Base-by-base conservation (phyloP, 441 rosid genomes). In the Croton setiger region DNA sequence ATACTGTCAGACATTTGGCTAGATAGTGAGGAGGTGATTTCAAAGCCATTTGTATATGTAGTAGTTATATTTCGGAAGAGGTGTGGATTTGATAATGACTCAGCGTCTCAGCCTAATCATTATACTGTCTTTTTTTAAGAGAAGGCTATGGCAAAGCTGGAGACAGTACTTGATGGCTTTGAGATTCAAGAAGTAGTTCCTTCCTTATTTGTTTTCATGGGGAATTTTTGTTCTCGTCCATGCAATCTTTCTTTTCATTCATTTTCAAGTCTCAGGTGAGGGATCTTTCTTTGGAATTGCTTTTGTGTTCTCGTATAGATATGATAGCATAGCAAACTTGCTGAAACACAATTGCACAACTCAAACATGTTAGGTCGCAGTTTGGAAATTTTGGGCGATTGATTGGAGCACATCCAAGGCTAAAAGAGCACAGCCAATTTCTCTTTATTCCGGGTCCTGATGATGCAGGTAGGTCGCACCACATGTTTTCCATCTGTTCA, bases 151-250 rank as follows among this genome's bases (percentile, higher is more conserved):
- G 80, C 69, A 75, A 93, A 89, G 95, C 81, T 93, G 81, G 86
- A 81, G 84, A 80, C 68, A 9, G 88, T 93, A 72, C 86, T 93
- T 35, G 58, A 82, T 69, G 96, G 97, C 69, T 93, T 83, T 83
- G 96, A 87, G 84, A 75, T 69, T 63, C 89, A 81, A 77, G 92
- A 87, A 80, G 87, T 86, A 56, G 92, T 89, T 75, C 98, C 97
- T 65, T 89, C 97, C 52, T 85, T 93, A 60, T 92, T 95, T 82
- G 96, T 95, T 64, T 90, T 95, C 73, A 89, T 95, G 98, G 98
- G 98, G 44, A 87, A 90, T 54, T 90, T 92, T 70, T 89, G 88
- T 75, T 92, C 95, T 64, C 87, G 31, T 73, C 93, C 97, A 21
- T 95, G 92, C 79, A 90, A 88, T 75, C 84, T 89, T 72, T 72